Conservation (phyloP, 495 filamentous ascomycete genomes). For the Penicillium arizonense region DNA sequence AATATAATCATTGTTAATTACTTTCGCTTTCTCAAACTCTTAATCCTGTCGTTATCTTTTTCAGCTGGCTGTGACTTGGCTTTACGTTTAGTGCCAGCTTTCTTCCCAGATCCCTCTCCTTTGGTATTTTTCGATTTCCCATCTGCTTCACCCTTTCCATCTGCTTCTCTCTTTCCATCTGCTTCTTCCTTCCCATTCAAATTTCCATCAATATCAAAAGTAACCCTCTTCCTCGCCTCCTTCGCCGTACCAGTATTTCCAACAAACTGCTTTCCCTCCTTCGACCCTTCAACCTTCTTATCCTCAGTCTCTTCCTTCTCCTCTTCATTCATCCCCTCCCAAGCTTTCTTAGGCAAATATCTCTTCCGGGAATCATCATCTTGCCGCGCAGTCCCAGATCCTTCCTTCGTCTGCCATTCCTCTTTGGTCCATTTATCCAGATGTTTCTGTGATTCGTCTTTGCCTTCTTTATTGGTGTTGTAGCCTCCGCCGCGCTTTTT, state of each 20-base stretch:
- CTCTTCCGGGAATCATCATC: slow-evolving; percentile 44
- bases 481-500: slow-evolving; percentile 50
- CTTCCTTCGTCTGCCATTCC: slow-evolving; percentile 53
- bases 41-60: slow-evolving; percentile 1
- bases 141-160: background rate
- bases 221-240: slow-evolving; percentile 28
- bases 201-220: background rate
- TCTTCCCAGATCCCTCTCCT: background rate
- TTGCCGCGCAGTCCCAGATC: slow-evolving; percentile 39
- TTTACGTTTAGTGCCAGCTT: background rate
- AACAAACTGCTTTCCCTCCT: slow-evolving; percentile 46
- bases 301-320: slow-evolving; percentile 45
- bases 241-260: slow-evolving; percentile 41
- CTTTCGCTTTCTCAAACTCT: background rate
- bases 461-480: slow-evolving; percentile 41
- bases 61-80: background rate
- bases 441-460: slow-evolving; percentile 40
- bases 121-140: background rate
- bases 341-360: slow-evolving; percentile 49
- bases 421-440: slow-evolving; percentile 46
- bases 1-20: background rate
- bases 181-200: background rate
- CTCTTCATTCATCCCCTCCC: slow-evolving; percentile 45
- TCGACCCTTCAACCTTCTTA: slow-evolving; percentile 41
- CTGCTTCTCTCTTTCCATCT: background rate